Percentiles rank a stretch among this genome's conserved stretches.
These are phyloP conservation scores for Leccinum olivaceopallidum DNA, from an alignment of 768 basidiomycete species.

Conservation along the genomic window DNA sequence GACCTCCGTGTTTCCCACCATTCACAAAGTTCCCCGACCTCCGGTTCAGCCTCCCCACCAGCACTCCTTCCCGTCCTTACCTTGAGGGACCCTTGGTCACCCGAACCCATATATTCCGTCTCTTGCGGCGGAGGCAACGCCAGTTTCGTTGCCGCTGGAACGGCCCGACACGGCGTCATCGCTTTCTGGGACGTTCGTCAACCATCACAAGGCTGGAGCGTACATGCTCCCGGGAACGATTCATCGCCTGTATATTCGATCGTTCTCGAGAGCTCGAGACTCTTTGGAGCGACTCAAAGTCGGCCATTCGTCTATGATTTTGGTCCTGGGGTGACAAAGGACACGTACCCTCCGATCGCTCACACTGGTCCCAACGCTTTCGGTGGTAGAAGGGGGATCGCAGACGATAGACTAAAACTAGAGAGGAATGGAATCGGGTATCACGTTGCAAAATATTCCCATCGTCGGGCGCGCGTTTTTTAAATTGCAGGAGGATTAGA, in stretches of 20 bases:
- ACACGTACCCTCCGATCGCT: slow-evolving; percentile 52
- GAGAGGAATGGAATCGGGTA: slow-evolving; percentile 45
- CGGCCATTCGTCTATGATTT: slow-evolving; percentile 82
- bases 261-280: slow-evolving; percentile 71
- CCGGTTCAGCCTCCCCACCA: slow-evolving; percentile 21
- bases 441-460: slow-evolving; percentile 50
- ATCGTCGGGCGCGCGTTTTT: slow-evolving; percentile 23
- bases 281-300: slow-evolving; percentile 78
- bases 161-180: slow-evolving; percentile 74
- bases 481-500: slow-evolving; percentile 1
- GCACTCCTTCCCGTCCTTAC: slow-evolving; percentile 58
- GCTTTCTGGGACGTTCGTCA: slow-evolving; percentile 81
- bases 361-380: slow-evolving; percentile 27
- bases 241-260: slow-evolving; percentile 76
- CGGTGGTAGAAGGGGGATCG: slow-evolving; percentile 14
- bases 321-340: slow-evolving; percentile 56
- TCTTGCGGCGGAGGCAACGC: slow-evolving; percentile 71
- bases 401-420: slow-evolving; percentile 28
- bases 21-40: slow-evolving; percentile 3
- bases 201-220: slow-evolving; percentile 66
- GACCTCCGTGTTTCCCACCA: slow-evolving; percentile 59
- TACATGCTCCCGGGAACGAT: slow-evolving; percentile 80
- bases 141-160: slow-evolving; percentile 71
- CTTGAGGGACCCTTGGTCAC: slow-evolving; percentile 65
- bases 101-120: slow-evolving; percentile 71